Evolutionary conservation across 1,139 yeast species (phyloP), one percentile per base, ranked within the genome.

Genomic region (Blastobotrys capitulatus): DNA sequence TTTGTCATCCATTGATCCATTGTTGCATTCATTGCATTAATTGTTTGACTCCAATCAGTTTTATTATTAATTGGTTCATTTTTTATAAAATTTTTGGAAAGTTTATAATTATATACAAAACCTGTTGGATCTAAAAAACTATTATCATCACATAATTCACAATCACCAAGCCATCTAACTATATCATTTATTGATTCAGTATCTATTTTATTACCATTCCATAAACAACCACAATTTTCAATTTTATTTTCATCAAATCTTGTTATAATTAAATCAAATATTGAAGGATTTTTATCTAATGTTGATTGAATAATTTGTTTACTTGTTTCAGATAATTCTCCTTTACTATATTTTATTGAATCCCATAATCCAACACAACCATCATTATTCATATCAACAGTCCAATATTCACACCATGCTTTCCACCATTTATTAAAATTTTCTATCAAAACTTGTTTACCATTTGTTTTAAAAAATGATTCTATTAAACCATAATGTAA

Each of bases 351-450:
- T 18, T 50, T 39, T 38, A 57, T 52, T 22, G 52, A 52, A 37
- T 55, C 48, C 45, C 54, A 60, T 31, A 57, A 46, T 13, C 49
- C 56, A 10, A 54, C 48, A 15, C 55, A 51, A 5, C 65, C 64
- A 2, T 56, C 49, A 1, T 57, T 57, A 29, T 57, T 53, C 32
- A 61, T 51, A 27, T 46, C 44, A 8, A 57, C 59, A 15, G 51
- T 45, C 66, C 66, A 63, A 43, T 54, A 54, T 26, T 54, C 53
- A 22, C 60, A 59, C 60, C 65, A 64, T 9, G 62, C 59, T 18
- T 39, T 49, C 65, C 66, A 64, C 64, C 65, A 64, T n/a, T 64
- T 56, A 2, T 47, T 32, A 19, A 62, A 38, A n/a, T 34, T 34
- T 1, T 54, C 54, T 18, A 52, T 51, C 5, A 62, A 49, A 7